Percentiles rank a stretch among this genome's conserved stretches.
Evolutionary conservation across 148 eudicot genomes (phyloP).

Genomic region (Nepenthes gracilis): DNA sequence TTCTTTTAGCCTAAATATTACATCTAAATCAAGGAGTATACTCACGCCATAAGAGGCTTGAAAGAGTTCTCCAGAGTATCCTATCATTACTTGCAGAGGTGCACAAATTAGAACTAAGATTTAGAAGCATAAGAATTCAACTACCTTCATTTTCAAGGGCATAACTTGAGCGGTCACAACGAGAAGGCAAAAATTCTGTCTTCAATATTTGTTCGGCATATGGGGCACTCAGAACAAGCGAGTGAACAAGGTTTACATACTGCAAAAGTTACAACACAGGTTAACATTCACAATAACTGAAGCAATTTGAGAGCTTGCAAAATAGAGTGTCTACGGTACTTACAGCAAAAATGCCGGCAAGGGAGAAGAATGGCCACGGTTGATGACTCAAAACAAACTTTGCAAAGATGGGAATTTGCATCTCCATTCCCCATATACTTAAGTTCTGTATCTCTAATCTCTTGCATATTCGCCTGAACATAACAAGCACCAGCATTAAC

Average conservation of each 20-base stretch:
- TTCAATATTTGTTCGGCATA: slow-evolving; percentile 54
- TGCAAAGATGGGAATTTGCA: slow-evolving; percentile 80
- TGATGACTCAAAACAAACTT: slow-evolving; percentile 85
- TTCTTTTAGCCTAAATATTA: no score
- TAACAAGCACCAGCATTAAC: no score
- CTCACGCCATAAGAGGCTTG: no score
- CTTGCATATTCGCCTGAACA: slow-evolving; percentile 89
- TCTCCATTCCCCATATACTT: slow-evolving; percentile 49
- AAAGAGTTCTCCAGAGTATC: no score
- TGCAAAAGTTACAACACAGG: slow-evolving; percentile 28
- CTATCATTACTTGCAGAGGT: no score
- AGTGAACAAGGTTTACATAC: slow-evolving; percentile 61
- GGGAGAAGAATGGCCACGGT: slow-evolving; percentile 90
- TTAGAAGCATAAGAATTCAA: no score
- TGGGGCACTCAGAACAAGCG: slow-evolving; percentile 58
- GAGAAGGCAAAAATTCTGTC: slow-evolving; percentile 54
- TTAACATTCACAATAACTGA: neutral
- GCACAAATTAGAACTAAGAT: no score
- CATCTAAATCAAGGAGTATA: no score
- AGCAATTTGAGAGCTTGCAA: neutral
- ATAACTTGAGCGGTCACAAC: slow-evolving; percentile 16
- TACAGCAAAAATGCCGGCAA: slow-evolving; percentile 82
- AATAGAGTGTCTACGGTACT: slow-evolving; percentile 10
- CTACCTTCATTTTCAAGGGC: neutral
- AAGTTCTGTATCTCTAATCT: slow-evolving; percentile 94